Base-by-base conservation (phyloP, 768 basidiomycete genomes). In the Amanita molliuscula region DNA sequence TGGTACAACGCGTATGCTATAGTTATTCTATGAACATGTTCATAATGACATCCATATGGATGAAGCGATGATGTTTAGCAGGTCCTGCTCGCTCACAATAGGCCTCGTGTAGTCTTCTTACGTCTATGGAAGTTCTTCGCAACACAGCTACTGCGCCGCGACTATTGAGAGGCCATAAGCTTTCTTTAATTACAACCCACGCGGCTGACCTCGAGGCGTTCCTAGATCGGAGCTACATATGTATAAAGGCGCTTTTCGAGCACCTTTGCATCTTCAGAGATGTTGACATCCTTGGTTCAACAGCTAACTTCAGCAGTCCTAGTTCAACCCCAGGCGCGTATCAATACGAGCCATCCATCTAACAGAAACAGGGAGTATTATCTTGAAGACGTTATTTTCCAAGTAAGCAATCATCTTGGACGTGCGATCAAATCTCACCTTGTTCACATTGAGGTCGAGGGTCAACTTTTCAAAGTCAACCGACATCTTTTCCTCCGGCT, bases 381-480 rank as follows among this genome's bases (percentile, higher is more conserved):
- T 4, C 31, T 36, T 20, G 20, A 48, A 25, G 36, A 41, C 18
- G 40, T 48, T 11, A 25, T 48, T 13, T 48, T 48, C 23, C 36
- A 33, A 20, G 47, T 48, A 48, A n/a, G 47, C 26, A 16, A n/a
- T 26, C 18, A 4, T 37, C 37, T 4, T 11, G 18, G 41, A 21
- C 31, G 31, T 4, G 15, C 20, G 10, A 34, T n/a, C 20, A 34
- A 10, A 31, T 18, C 44, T 18, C 44, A 31, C 28, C 9, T 11
- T 45, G 31, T 15, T 33, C 11, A 36, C 15, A 33, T 25, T 6
- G n/a, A 65, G 65, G 65, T 66, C 33, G 64, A 67, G 36, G 54
- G 52, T 16, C 37, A 41, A 15, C 37, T 66, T 4, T 67, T 64
- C 56, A 62, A 54, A 34, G 60, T 67, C 1, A 62, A 61, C 7